Evolutionary conservation across 2,329 filamentous ascomycete species (phyloP).

Genomic region (Metarhizium robertsii): DNA sequence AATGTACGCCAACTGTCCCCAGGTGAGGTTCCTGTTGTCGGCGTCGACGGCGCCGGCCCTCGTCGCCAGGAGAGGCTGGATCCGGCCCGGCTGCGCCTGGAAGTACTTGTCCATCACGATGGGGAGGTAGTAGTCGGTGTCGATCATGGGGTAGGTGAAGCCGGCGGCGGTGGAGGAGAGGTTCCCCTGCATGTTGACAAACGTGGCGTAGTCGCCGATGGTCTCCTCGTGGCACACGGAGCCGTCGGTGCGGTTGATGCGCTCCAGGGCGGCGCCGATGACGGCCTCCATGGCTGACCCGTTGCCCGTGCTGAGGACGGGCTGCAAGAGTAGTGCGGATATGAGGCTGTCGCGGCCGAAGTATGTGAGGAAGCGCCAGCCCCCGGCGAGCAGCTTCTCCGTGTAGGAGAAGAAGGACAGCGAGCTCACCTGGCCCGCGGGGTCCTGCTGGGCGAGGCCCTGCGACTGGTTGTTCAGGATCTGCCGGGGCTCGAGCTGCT

Average conservation of each 20-base stretch:
- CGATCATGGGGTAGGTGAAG: no score
- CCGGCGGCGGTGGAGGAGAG: no score
- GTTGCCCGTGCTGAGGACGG: conserved; percentile 46
- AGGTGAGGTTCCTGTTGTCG: no score
- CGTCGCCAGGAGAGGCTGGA: no score
- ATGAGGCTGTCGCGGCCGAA: conserved; percentile 60
- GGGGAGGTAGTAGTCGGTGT: no score
- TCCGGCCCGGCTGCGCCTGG: no score
- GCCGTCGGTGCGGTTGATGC: conserved; percentile 50
- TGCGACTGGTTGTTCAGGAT: conserved; percentile 40
- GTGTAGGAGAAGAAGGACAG: conserved; percentile 56
- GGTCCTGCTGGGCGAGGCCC: conserved; percentile 33
- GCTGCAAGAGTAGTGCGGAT: conserved; percentile 45
- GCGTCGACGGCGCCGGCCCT: no score
- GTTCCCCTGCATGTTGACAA: conserved; percentile 39
- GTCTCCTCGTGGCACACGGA: conserved; percentile 57
- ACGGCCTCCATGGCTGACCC: conserved; percentile 51
- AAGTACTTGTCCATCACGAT: no score
- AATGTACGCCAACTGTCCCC: no score
- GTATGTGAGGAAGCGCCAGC: conserved; percentile 58
- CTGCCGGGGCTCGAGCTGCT: conserved; percentile 37
- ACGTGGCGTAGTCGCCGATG: conserved; percentile 56
- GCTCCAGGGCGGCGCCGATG: conserved; percentile 49
- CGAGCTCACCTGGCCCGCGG: conserved; percentile 35
- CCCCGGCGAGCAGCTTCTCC: conserved; percentile 52